phyloP scores from a whole-genome alignment of 768 basidiomycete genomes.

The Amanita phalloides region DNA sequence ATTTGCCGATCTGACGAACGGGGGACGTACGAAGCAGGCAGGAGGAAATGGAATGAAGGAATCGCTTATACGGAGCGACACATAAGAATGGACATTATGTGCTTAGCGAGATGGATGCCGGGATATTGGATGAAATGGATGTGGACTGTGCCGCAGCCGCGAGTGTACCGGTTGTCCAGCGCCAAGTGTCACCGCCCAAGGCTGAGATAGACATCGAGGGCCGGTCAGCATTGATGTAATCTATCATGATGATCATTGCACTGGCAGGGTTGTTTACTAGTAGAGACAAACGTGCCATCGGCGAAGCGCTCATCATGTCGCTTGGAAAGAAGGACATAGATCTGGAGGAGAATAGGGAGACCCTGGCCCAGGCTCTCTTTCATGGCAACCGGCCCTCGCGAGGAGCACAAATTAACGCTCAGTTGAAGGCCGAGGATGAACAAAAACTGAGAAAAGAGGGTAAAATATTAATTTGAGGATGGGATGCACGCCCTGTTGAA shows the following conservation, averaged over 20 bases:
- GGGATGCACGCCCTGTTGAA: no score
- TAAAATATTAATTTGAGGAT: not conserved
- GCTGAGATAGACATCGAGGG: constrained; percentile 29
- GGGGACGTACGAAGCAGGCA: constrained; percentile 9
- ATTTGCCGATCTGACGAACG: constrained; percentile 15
- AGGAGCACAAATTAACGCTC: constrained; percentile 48
- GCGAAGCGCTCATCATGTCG: constrained; percentile 24
- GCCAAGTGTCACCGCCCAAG: constrained; percentile 21
- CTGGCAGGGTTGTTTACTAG: not conserved
- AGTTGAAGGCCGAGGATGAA: constrained; percentile 42
- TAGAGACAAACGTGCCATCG: constrained; percentile 34
- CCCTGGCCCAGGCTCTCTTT: constrained; percentile 32
- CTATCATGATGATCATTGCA: not conserved
- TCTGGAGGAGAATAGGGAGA: constrained; percentile 20
- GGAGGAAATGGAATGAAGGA: constrained; percentile 47
- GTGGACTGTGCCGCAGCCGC: constrained; percentile 16
- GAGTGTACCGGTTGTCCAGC: not conserved
- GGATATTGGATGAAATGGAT: constrained; percentile 48
- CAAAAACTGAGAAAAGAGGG: constrained; percentile 35
- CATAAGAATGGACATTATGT: constrained; percentile 82
- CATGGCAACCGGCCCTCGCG: constrained; percentile 50
- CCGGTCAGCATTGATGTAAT: constrained; percentile 18
- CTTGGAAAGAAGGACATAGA: constrained; percentile 17
- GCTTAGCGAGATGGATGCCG: constrained; percentile 79
- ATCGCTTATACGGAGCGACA: constrained; percentile 96